A percentile compares a stretch with the other conserved stretches of the same genome.
Conservation (phyloP, 352 stramenopile species). For the Peronospora belbahrii region DNA sequence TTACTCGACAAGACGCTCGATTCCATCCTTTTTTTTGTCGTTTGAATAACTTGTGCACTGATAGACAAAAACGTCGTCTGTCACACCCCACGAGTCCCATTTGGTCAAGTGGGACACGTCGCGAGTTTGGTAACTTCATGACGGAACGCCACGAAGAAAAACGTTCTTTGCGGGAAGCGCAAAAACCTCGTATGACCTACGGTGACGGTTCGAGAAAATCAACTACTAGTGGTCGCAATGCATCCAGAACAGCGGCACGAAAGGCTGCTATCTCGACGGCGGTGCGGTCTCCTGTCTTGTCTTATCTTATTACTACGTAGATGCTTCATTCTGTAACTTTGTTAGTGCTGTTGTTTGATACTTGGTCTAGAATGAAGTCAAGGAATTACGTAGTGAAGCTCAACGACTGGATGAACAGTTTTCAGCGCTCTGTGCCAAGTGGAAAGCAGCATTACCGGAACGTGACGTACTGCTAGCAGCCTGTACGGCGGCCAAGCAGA, state of each 20-base stretch:
- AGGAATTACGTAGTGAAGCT: constrained; percentile 33
- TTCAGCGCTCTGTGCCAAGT: constrained; percentile 31
- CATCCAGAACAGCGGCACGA: constrained; percentile 7
- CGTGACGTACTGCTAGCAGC: constrained; percentile 29
- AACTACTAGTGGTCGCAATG: constrained; percentile 1
- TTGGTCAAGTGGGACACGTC: too few relatives aligned
- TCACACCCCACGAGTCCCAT: too few relatives aligned
- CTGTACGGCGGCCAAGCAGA: constrained; percentile 45
- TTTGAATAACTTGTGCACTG: too few relatives aligned
- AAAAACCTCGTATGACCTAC: not conserved
- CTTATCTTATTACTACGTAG: not conserved
- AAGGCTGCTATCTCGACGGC: constrained; percentile 23
- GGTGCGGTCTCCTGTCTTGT: constrained; percentile 4
- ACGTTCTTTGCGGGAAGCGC: too few relatives aligned
- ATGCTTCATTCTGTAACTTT: constrained; percentile 1
- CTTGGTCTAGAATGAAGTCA: constrained; percentile 38
- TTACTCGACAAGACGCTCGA: too few relatives aligned
- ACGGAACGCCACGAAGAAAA: too few relatives aligned
- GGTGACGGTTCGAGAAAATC: constrained; percentile 2
- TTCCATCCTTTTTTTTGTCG: too few relatives aligned
- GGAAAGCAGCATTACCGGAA: constrained; percentile 31
- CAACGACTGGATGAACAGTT: constrained; percentile 31
- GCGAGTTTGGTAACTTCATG: too few relatives aligned
- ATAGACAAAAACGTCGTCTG: too few relatives aligned
- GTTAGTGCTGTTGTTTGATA: not conserved